phyloP scores from a whole-genome alignment of 352 stramenopile species.

The Globisporangium parvum region DNA sequence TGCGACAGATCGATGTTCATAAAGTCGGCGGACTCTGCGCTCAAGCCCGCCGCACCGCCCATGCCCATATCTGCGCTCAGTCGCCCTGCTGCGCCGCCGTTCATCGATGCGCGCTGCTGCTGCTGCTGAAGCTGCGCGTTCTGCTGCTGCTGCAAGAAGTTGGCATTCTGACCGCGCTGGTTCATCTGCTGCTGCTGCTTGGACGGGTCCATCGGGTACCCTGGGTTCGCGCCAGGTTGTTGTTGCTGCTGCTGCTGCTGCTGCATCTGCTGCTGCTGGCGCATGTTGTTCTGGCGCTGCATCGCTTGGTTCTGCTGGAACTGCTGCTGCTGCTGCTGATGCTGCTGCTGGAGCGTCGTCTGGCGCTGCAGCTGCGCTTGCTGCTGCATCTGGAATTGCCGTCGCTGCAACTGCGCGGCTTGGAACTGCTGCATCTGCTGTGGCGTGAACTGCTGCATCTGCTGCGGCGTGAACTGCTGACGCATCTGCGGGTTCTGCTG shows the following conservation, averaged over 20 bases:
- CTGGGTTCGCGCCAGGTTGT: slow-evolving; percentile 17
- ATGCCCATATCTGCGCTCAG: slow-evolving; percentile 56
- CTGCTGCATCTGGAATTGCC: slow-evolving; percentile 47
- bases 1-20: slow-evolving; percentile 75
- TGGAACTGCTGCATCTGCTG: slow-evolving; percentile 22
- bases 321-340: slow-evolving; percentile 52
- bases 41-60: slow-evolving; percentile 21
- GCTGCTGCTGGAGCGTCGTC: slow-evolving; percentile 52
- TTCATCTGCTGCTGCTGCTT: slow-evolving; percentile 30
- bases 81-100: slow-evolving; percentile 24
- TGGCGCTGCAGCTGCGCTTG: slow-evolving; percentile 58
- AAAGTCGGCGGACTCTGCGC: slow-evolving; percentile 66
- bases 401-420: slow-evolving; percentile 28
- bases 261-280: slow-evolving; percentile 52
- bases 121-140: slow-evolving; percentile 35
- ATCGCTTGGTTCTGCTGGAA: slow-evolving; percentile 35
- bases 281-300: slow-evolving; percentile 50
- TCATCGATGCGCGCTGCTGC: slow-evolving; percentile 29
- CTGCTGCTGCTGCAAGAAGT: slow-evolving; percentile 38
- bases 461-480: slow-evolving; percentile 74
- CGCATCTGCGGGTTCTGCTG: slow-evolving; percentile 77
- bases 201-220: slow-evolving; percentile 12
- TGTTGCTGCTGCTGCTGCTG: slow-evolving; percentile 53
- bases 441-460: slow-evolving; percentile 62
- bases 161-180: slow-evolving; percentile 17